phyloP scores from a whole-genome alignment of 163 green algal genomes.

The Scenedesmus sp. region DNA sequence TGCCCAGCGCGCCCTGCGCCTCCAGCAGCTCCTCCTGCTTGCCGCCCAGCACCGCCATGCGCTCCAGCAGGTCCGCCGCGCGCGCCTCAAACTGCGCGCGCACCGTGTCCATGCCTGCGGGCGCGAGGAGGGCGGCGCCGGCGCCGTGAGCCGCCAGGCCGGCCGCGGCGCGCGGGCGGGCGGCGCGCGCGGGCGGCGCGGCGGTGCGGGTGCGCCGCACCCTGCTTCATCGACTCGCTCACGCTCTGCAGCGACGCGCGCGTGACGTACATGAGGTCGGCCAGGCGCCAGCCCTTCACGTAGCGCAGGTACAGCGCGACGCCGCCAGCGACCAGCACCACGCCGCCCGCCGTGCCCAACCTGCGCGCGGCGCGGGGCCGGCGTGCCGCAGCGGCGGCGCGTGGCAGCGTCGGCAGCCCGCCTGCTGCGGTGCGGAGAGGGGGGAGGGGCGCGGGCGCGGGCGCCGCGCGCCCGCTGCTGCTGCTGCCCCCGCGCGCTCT shows the following conservation, averaged over 20 bases:
- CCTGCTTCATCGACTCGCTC: conserved; percentile 34
- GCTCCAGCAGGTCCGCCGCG: conserved; percentile 28
- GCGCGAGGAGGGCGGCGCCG: background rate
- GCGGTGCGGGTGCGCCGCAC: background rate
- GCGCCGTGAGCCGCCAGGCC: background rate
- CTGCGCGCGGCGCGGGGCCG: background rate
- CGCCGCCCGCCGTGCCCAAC: background rate
- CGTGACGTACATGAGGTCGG: conserved; percentile 50
- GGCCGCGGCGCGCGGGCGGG: background rate
- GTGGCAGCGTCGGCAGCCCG: background rate
- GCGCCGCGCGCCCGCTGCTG: background rate
- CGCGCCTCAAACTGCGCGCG: conserved; percentile 29
- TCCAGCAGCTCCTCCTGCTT: conserved; percentile 50
- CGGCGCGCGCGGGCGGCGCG: background rate
- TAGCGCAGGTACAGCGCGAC: conserved; percentile 44
- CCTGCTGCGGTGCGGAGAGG: no score
- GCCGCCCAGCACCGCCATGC: conserved; percentile 4
- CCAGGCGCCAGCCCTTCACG: conserved; percentile 46
- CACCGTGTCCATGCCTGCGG: conserved; percentile 36
- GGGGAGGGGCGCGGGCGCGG: no score
- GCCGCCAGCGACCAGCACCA: conserved; percentile 36
- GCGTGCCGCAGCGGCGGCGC: background rate
- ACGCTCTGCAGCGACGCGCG: conserved; percentile 22
- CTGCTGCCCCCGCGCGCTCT: background rate
- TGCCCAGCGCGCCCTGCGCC: conserved; percentile 29